Evolutionary conservation across 805 yeast genomes (phyloP), one percentile per base, ranked within the genome.

Genomic region (Myxozyma melibiosi): DNA sequence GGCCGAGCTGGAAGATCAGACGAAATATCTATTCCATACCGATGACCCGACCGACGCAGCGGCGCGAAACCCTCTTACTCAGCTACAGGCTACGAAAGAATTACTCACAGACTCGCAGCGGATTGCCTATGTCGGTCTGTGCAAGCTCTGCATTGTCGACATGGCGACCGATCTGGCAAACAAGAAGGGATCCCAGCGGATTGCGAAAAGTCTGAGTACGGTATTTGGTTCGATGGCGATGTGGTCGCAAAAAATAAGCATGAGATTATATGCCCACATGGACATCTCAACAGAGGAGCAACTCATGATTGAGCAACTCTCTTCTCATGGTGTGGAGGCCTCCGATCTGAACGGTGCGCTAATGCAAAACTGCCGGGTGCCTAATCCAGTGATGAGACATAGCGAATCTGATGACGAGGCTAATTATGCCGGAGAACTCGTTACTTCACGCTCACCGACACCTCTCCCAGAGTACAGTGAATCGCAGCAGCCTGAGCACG

Each of bases 71-170:
- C 81, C 89, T 0, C 72, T 73, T n/a, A 82, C 81, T 44, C 95
- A 91, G 55, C 74, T 94, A 62, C 82, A 82, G 52, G 80, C 92
- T 1, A 94, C 97, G 4, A 89, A 85, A 69, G 81, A 83, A 24
- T 81, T 94, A 82, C 77, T 94, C 14, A 78, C 84, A 6, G 98
- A 90, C 16, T 77, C 86, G 14, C 97, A 94, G 70, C 85, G 88
- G 66, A 85, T 91, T 60, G 98, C 98, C 1, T 94, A 94, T 68
- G 87, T 88, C 5, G 98, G 97, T 0, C 77, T 92, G 8, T 84
- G 86, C 7, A 86, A 88, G 64, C 79, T 94, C 34, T 78, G 86
- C 4, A 80, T 85, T 51, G 88, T 86, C 24, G 88, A 87, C 20
- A 83, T 90, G 86, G 96, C 96, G 18, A 81, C 88, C 0, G 84